Evolutionary conservation across 352 stramenopile species (phyloP), one percentile per base, ranked within the genome.

Genomic region (Phytophthora crassamura): DNA sequence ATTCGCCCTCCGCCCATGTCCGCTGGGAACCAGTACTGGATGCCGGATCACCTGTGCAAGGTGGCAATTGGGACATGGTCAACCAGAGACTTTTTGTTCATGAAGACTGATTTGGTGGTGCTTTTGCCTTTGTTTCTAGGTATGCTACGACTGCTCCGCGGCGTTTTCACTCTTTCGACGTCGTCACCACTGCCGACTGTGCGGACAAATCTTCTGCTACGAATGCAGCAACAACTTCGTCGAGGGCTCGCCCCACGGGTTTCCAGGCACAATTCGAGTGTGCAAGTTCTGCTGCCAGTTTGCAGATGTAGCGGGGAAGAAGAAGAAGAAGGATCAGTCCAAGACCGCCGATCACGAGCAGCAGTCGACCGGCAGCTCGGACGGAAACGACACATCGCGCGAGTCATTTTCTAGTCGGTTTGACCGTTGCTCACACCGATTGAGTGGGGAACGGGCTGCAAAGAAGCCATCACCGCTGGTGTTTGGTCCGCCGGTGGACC

Each of bases 181-280:
- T 12, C 81, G 88, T n/a, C 88, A 96, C 52, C 88, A 96, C 69
- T 96, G 88, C 56, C 84, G 88, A n/a, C 66, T 93, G 1, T 96
- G 88, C 32, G 88, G 88, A 4, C 82, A 91, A 68, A 94, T 96
- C 53, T 96, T 94, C 39, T 96, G 88, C 52, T 81, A 92, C 61
- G 77, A 90, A 36, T 96, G 88, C 74, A 94, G 88, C 57, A 83
- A 82, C 50, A 72, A 87, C 28, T 93, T 93, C 34, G 77, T 94
- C 18, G 72, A 93, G n/a, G 80, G 83, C 36, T 56, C 60, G 12
- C 52, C 70, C 22, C 78, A 93, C 36, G 84, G 80, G 0, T 88
- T 91, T 39, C 64, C 61, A 12, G 74, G 79, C 0, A 53, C 72
- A 12, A 77, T 94, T 61, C 88, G 88, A 42, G 82, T 94, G 34